Conservation (phyloP, 345 rosid species). For the Syzygium grande region DNA sequence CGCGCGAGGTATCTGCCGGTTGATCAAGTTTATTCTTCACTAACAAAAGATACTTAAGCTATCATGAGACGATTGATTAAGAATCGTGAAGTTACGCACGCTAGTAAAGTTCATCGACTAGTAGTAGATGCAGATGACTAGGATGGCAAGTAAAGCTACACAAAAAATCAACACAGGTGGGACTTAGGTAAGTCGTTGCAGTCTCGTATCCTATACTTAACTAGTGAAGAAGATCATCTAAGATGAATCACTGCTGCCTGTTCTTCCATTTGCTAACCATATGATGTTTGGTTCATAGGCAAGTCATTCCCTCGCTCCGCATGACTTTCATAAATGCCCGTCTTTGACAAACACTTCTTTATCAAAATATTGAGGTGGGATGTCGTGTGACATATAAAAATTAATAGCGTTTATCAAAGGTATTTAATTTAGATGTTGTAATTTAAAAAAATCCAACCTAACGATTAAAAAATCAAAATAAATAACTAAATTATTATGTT, state of each 20-base stretch:
- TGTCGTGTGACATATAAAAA: too few species aligned
- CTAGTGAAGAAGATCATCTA: not conserved
- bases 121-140: rapidly evolving
- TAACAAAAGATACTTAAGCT: not conserved
- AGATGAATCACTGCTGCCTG: not conserved
- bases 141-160: not conserved
- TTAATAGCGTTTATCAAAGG: too few species aligned
- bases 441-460: too few species aligned
- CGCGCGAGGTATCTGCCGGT: not conserved
- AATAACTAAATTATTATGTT: too few species aligned
- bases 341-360: rapidly evolving
- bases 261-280: not conserved
- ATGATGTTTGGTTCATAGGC: not conserved
- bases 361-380: not conserved
- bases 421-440: too few species aligned
- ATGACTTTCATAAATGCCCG: not conserved
- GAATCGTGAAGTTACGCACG: not conserved
- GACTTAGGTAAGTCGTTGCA: not conserved
- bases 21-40: not conserved
- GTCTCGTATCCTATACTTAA: not conserved
- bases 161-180: not conserved
- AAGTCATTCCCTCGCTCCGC: not conserved
- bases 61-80: rapidly evolving
- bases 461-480: too few species aligned
- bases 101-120: not conserved